phyloP scores from a whole-genome alignment of 768 basidiomycete genomes.

The Tulasnella sp. region DNA sequence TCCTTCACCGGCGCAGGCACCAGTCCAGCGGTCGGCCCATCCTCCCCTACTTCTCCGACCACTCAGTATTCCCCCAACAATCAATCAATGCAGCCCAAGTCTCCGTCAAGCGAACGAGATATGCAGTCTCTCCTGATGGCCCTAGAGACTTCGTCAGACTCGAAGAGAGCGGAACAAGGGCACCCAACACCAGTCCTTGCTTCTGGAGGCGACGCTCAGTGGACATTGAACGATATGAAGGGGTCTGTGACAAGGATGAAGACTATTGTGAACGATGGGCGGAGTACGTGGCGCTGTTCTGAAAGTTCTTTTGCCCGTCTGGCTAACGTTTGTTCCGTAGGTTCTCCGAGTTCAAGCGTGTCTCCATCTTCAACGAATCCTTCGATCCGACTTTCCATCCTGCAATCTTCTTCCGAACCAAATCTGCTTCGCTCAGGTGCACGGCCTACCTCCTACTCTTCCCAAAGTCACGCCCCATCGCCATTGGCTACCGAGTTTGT shows the following conservation, averaged over 20 bases:
- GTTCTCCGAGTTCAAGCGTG: not conserved
- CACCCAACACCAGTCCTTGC: not conserved
- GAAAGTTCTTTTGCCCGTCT: not conserved
- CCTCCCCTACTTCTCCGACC: not conserved
- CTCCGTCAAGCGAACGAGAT: not conserved
- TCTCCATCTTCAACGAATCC: not conserved
- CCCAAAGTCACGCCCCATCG: not conserved
- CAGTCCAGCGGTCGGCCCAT: not conserved
- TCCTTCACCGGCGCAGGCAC: not conserved
- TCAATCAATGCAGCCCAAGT: not conserved
- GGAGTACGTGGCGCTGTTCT: not conserved
- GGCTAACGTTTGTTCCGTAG: not conserved
- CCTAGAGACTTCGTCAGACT: not conserved
- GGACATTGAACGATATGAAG: not conserved
- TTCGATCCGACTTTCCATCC: not conserved
- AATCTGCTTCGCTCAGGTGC: not conserved
- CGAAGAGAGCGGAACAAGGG: not conserved
- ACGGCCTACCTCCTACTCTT: not conserved
- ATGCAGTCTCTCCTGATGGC: not conserved
- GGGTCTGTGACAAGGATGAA: constrained; percentile 6
- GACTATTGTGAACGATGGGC: not conserved
- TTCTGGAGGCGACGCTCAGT: not conserved
- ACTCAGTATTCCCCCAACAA: not conserved
- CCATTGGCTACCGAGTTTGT: not conserved
- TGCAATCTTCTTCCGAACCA: not conserved